Base-by-base conservation (phyloP, 345 rosid genomes). In the Aquilaria malaccensis region DNA sequence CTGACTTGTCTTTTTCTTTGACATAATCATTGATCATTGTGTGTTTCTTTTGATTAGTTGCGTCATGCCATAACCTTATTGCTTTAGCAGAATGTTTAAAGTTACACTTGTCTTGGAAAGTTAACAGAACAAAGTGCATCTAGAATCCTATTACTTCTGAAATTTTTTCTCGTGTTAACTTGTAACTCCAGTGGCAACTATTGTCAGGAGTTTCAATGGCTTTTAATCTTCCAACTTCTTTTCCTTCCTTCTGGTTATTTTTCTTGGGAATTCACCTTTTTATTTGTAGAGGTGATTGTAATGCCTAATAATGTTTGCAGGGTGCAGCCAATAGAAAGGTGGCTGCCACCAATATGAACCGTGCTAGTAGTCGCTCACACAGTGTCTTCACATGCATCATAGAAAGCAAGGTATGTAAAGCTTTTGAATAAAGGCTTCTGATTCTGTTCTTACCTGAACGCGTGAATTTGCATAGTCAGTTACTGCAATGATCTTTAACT, bases 311-410 rank as follows among this genome's bases (percentile, higher is more conserved):
- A 50, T 57, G 51, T 62, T 66, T 76, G 62, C 80, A 94, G 99
- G 99, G 99, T 60, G 86, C 99, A 51, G 86, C 96, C 70, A 94
- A 91, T 64, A 81, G 99, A 73, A 91, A 91, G 75, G 99, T 94
- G 54, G 99, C 99, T 60, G 89, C 99, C 2, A 94, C 99, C 52
- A 91, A 91, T 71, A 90, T 94, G 99, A 94, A 91, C 67, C 89
- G 78, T 67, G 97, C 96, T 33, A 94, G 99, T 74, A 94, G 99
- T 75, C 96, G 97, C 62, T 94, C 99, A 53, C 99, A 94, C 58
- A 94, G 99, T 76, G 99, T 94, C 48, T 91, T 94, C 75, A 91
- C 99, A 58, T 94, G 99, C 62, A 78, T 80, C 59, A 88, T 91
- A 53, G 99, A 94, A 74, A 91, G 99, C 70, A 82, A 88, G 93